These are phyloP conservation scores for Coemansia reversa DNA, from an alignment of 192 early-diverging fungal species.

Conservation along the genomic window DNA sequence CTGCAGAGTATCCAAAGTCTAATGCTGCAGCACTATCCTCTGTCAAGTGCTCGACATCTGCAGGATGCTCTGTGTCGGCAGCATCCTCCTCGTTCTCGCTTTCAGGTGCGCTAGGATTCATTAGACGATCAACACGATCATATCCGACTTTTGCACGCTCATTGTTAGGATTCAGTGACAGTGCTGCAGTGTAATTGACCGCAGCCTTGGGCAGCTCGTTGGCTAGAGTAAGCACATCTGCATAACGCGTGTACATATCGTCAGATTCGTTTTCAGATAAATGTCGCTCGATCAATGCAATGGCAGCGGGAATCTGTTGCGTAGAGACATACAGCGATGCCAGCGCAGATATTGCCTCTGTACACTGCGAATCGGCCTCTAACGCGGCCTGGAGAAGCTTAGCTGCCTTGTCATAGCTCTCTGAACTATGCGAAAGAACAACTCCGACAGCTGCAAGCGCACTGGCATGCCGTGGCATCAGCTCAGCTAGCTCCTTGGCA, in stretches of 20 bases:
- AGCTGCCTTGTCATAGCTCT: slow-evolving; percentile 36
- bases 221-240: slow-evolving; percentile 49
- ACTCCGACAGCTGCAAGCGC: slow-evolving; percentile 39
- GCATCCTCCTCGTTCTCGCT: slow-evolving; percentile 8
- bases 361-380: slow-evolving; percentile 17
- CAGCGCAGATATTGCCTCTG: slow-evolving; percentile 32
- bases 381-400: slow-evolving; percentile 32
- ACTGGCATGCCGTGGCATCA: slow-evolving; percentile 30
- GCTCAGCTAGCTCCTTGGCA: slow-evolving; percentile 42
- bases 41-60: slow-evolving; percentile 2
- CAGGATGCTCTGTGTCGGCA: slow-evolving; percentile 12
- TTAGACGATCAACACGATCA: slow-evolving; percentile 44
- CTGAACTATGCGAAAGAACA: slow-evolving; percentile 46
- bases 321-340: slow-evolving; percentile 42
- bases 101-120: slow-evolving; percentile 26
- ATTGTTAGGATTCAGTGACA: slow-evolving; percentile 35
- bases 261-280: slow-evolving; percentile 40
- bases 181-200: slow-evolving; percentile 34
- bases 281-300: slow-evolving; percentile 27
- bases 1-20: background rate
- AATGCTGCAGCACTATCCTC: background rate
- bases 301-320: slow-evolving; percentile 9
- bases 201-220: slow-evolving; percentile 43
- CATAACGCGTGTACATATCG: slow-evolving; percentile 45
- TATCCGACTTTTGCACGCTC: slow-evolving; percentile 31